These are phyloP conservation scores for Nemania sp. DNA, from an alignment of 2,329 filamentous ascomycete species.

Conservation along the genomic window DNA sequence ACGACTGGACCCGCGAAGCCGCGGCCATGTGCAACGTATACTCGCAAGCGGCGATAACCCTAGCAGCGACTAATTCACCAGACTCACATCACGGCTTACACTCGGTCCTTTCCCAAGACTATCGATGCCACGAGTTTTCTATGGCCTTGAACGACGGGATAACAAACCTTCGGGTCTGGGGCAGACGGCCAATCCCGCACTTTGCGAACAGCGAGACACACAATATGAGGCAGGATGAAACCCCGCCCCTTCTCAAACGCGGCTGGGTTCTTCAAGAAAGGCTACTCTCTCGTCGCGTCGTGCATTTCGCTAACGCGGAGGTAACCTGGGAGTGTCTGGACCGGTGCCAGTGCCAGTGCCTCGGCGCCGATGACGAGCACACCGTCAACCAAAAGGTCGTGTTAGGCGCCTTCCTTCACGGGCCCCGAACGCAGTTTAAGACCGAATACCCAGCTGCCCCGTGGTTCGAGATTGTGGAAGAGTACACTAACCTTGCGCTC, in stretches of 20 bases:
- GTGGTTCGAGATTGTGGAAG: slow-evolving; percentile 6
- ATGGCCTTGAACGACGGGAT: no score
- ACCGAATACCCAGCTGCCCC: not conserved
- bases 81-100: not conserved
- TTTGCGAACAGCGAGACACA: slow-evolving; percentile 9
- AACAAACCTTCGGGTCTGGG: no score
- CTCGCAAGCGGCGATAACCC: slow-evolving; percentile 4
- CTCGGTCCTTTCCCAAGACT: no score
- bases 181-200: slow-evolving; percentile 7
- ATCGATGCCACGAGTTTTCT: no score
- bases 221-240: not conserved
- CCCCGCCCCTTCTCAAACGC: slow-evolving; percentile 2
- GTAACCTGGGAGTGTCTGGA: slow-evolving; percentile 12
- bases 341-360: slow-evolving; percentile 9
- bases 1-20: slow-evolving; percentile 7
- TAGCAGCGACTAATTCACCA: slow-evolving; percentile 12
- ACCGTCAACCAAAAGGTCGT: not conserved
- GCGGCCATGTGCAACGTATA: slow-evolving; percentile 12
- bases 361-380: not conserved
- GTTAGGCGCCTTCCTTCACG: slow-evolving; percentile 10
- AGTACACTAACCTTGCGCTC: slow-evolving; percentile 15
- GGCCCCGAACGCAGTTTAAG: not conserved
- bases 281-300: slow-evolving; percentile 3
- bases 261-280: slow-evolving; percentile 10
- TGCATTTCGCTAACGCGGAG: slow-evolving; percentile 4